These are phyloP conservation scores for Taphrina flavorubra DNA, from an alignment of 1,139 yeast species.

Conservation along the genomic window DNA sequence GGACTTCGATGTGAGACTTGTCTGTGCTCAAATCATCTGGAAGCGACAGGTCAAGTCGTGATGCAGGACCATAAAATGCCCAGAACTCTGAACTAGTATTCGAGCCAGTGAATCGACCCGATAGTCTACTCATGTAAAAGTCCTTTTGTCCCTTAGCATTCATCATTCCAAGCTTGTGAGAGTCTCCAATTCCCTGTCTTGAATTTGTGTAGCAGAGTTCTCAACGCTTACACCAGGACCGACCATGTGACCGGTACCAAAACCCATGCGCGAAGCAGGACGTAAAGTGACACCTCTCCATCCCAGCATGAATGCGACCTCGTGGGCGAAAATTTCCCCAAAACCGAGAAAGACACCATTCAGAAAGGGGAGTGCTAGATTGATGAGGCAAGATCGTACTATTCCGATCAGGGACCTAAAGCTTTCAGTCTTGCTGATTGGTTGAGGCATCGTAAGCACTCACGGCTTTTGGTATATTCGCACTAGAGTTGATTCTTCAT, in stretches of 20 bases:
- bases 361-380: slow-evolving; percentile 80
- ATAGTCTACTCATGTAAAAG: too few species aligned
- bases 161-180: slow-evolving; percentile 27
- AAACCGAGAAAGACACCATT: slow-evolving; percentile 97
- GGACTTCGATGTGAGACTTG: too few species aligned
- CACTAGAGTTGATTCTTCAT: slow-evolving; percentile 16
- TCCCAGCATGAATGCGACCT: slow-evolving; percentile 77
- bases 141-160: neutral
- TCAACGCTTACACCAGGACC: slow-evolving; percentile 26
- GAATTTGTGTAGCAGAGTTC: neutral
- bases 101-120: too few species aligned
- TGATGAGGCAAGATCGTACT: slow-evolving; percentile 65
- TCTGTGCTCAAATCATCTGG: too few species aligned
- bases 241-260: slow-evolving; percentile 30
- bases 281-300: slow-evolving; percentile 77
- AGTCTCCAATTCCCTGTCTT: slow-evolving; percentile 28
- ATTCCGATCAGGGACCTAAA: slow-evolving; percentile 46
- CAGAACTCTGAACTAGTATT: too few species aligned
- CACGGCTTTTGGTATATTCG: slow-evolving; percentile 20
- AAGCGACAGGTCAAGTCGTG: too few species aligned
- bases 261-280: slow-evolving; percentile 35
- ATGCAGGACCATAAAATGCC: too few species aligned
- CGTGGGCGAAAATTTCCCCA: slow-evolving; percentile 95
- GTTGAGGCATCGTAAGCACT: neutral
- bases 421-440: neutral